These are phyloP conservation scores for Thelonectria discophora DNA, from an alignment of 2,329 filamentous ascomycete species.

Conservation along the genomic window DNA sequence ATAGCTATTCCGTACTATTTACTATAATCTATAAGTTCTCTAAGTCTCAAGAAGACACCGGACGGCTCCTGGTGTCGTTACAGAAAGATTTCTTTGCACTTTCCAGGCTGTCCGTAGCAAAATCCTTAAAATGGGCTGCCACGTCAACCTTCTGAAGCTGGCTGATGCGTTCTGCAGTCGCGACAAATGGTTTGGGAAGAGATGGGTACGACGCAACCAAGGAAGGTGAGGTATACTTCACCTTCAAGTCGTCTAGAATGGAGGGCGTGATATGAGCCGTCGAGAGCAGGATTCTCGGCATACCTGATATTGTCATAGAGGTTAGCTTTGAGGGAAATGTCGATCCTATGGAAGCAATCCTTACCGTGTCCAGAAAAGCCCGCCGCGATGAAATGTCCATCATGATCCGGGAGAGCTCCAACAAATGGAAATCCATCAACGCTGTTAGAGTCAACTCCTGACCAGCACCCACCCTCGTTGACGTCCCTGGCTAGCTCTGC, in stretches of 20 bases:
- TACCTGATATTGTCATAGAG: not conserved
- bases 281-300: conserved; percentile 22
- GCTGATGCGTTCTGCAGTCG: conserved; percentile 6
- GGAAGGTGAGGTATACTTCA: conserved; percentile 7
- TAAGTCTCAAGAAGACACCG: no score
- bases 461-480: conserved; percentile 19
- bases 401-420: conserved; percentile 11
- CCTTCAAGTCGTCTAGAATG: conserved; percentile 13
- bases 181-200: conserved; percentile 11
- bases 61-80: no score
- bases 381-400: conserved; percentile 16
- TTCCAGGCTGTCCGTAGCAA: not conserved
- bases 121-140: not conserved
- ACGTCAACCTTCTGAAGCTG: conserved; percentile 7
- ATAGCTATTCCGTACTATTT: no score
- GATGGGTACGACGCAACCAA: conserved; percentile 15
- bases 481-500: conserved; percentile 15
- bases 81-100: conserved; percentile 22
- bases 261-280: conserved; percentile 15
- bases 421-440: conserved; percentile 24
- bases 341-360: no score
- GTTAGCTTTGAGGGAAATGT: no score
- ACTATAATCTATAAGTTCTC: no score
- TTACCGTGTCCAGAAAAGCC: conserved; percentile 22
- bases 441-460: conserved; percentile 21